Base-by-base conservation (phyloP, 1,284 basidiomycete genomes). In the Apiotrichum veenhuisii region DNA sequence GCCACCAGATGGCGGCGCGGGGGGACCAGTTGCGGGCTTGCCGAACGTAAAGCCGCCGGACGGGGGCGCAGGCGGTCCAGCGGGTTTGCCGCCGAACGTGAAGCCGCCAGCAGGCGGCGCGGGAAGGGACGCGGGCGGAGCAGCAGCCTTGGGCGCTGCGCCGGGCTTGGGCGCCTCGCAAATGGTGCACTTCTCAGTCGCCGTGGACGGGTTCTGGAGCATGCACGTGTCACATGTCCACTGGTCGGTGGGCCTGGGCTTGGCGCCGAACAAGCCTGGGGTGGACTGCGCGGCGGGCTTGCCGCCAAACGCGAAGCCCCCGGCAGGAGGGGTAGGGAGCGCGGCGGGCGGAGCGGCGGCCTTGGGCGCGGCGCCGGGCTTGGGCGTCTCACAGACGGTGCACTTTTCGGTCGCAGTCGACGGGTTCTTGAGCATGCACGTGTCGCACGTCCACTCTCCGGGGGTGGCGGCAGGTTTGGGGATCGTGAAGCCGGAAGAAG, bases 151-250 rank as follows among this genome's bases (percentile, higher is more conserved):
- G 1, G 36, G 18, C 25, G 23, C 25, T 22, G 37, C 48, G 3
- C 48, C 48, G 4, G 64, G 66, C 23, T 75, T 70, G 0, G 79
- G 77, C 5, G 77, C 62, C 45, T 84, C 83, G 56, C 85, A 86
- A 22, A 82, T 61, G 0, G 74, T 77, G 64, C 84, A 86, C 65
- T 83, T 82, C 30, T 71, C 67, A 36, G 68, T 77, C 4, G 78
- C 80, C 18, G 69, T 72, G 10, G 70, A 75, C 8, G 79, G 72
- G 61, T 84, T 85, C 44, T 76, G 68, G 26, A 83, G 63, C 70
- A 74, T 75, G 54, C 84, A 85, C 17, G 68, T 55, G 2, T 65
- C 67, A 63, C 83, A 85, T 15, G 59, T 77, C 83, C 82, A 84
- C 26, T 62, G 26, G 41, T 48, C 59, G 12, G 40, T 54, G 15